A percentile compares a stretch with the other conserved stretches of the same genome.
Evolutionary conservation across 345 rosid genomes (phyloP).

Genomic region (Sisymbrium irio): DNA sequence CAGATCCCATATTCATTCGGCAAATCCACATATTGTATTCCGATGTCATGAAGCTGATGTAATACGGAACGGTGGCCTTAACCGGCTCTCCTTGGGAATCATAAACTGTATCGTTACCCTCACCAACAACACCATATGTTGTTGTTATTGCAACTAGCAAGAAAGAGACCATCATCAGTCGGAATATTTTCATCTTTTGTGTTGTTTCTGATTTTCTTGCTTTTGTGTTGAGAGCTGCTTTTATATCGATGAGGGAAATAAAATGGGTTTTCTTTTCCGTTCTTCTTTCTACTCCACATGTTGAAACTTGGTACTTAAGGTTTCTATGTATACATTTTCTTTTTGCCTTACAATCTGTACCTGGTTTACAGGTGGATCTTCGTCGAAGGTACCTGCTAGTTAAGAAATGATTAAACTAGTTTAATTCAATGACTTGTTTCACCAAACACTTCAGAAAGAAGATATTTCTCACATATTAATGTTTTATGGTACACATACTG

Average conservation of each 20-base stretch:
- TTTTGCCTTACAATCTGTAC: background rate
- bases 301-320: background rate
- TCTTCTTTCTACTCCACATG: too few relatives aligned
- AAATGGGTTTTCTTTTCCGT: too few relatives aligned
- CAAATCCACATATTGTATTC: background rate
- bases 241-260: background rate
- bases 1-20: background rate
- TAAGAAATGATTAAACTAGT: background rate
- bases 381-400: too few relatives aligned
- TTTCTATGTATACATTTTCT: background rate
- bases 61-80: background rate
- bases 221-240: too few relatives aligned
- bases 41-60: background rate
- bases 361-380: too few relatives aligned
- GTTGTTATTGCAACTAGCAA: background rate
- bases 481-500: background rate
- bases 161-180: background rate
- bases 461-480: background rate
- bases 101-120: background rate
- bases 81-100: background rate
- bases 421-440: too few relatives aligned
- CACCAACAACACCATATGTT: background rate
- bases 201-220: background rate
- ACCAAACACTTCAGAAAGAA: background rate
- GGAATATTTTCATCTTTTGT: background rate